Percentiles rank a stretch among this genome's conserved stretches.
Conservation (phyloP, 164 flowering plant genomes). For the Vitis riparia region DNA sequence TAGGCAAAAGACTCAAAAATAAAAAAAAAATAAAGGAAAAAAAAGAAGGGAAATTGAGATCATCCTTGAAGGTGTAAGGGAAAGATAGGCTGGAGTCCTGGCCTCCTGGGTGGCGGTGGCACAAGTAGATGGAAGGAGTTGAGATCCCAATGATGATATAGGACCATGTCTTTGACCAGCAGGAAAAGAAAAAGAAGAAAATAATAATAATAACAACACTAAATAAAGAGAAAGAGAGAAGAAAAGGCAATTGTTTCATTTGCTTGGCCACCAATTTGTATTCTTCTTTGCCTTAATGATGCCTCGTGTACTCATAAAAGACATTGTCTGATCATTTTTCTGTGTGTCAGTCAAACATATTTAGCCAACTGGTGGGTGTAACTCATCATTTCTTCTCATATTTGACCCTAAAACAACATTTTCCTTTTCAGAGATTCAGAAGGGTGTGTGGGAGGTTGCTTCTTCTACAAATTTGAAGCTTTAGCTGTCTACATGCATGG, state of each 20-base stretch:
- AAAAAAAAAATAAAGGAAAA: too few relatives aligned
- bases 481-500: too few relatives aligned
- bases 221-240: neutral
- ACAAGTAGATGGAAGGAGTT: conserved; percentile 9
- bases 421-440: too few relatives aligned
- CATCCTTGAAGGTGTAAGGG: neutral
- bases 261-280: conserved; percentile 21
- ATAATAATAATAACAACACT: too few relatives aligned
- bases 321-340: neutral
- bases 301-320: conserved; percentile 5
- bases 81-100: neutral
- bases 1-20: too few relatives aligned
- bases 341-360: conserved; percentile 8
- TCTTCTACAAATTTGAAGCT: too few relatives aligned
- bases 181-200: conserved; percentile 1
- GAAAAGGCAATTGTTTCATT: neutral
- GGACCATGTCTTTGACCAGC: conserved; percentile 20
- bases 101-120: neutral
- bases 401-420: too few relatives aligned
- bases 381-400: neutral
- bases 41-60: neutral
- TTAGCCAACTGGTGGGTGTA: conserved; percentile 6
- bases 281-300: conserved; percentile 16
- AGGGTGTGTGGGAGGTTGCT: too few relatives aligned
- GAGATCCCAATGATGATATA: conserved; percentile 24